Percentiles rank a stretch among this genome's conserved stretches.
These are phyloP conservation scores for Lactarius psammicola DNA, from an alignment of 768 basidiomycete genomes.

Conservation along the genomic window DNA sequence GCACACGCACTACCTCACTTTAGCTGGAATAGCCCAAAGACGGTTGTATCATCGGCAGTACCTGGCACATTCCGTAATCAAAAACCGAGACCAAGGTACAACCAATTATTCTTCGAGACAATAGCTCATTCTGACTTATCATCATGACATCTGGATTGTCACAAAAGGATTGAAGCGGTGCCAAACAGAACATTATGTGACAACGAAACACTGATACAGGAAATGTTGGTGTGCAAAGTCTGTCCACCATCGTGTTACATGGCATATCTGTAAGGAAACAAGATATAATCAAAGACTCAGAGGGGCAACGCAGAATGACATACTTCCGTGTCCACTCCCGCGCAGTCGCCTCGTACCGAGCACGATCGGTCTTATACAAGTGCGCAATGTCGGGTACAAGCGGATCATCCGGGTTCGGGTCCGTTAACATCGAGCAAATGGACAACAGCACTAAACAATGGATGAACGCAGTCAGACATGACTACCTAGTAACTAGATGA, in stretches of 20 bases:
- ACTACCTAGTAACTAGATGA: neutral
- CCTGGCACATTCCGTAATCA: neutral
- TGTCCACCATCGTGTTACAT: conserved; percentile 24
- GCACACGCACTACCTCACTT: neutral
- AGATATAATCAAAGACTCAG: neutral
- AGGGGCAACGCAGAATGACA: conserved; percentile 33
- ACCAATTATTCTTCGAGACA: neutral
- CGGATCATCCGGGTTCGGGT: conserved; percentile 99
- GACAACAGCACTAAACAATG: conserved; percentile 77
- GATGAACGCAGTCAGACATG: conserved; percentile 1
- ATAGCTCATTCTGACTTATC: conserved; percentile 6
- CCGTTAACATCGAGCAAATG: conserved; percentile 99
- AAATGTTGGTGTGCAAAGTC: conserved; percentile 14
- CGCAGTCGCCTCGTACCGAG: conserved; percentile 96
- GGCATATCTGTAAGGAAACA: conserved; percentile 25
- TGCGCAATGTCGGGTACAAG: conserved; percentile 98
- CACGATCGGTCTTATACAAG: conserved; percentile 98
- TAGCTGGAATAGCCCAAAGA: too few species aligned
- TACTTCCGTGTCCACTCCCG: conserved; percentile 99
- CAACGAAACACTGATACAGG: conserved; percentile 28
- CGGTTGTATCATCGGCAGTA: neutral
- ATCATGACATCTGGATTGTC: conserved; percentile 26
- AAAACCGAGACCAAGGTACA: neutral
- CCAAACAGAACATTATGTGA: conserved; percentile 24
- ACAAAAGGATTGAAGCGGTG: conserved; percentile 18